Conservation (phyloP, 225 moss, liverwort and hornwort species). For the Straminergon stramineum region DNA sequence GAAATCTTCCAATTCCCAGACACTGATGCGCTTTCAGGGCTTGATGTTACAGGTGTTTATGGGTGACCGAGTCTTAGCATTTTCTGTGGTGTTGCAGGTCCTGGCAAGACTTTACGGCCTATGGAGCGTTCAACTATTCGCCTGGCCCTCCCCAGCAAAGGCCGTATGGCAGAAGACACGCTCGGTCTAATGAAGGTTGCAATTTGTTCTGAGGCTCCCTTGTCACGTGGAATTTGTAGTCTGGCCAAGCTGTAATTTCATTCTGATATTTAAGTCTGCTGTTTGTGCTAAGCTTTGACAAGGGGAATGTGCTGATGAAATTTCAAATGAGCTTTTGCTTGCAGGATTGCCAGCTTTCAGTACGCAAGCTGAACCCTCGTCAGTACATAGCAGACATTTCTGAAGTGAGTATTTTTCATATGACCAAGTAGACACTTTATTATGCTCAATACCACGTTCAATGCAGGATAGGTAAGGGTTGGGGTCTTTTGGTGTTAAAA, state of each 20-base stretch:
- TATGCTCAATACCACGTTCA: neutral
- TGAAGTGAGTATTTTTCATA: slow-evolving; percentile 30
- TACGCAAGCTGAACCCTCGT: slow-evolving; percentile 77
- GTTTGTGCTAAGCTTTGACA: neutral
- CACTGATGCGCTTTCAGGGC: neutral
- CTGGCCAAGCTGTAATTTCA: neutral
- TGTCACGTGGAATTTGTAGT: neutral
- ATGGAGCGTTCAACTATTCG: slow-evolving; percentile 53
- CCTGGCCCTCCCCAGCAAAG: slow-evolving; percentile 89
- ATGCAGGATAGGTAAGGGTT: neutral
- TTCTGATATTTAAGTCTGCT: neutral
- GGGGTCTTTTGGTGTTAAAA: neutral
- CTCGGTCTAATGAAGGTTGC: slow-evolving; percentile 62
- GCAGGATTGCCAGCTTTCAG: slow-evolving; percentile 88
- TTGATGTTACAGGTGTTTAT: neutral
- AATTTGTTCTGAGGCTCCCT: neutral
- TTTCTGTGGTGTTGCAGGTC: slow-evolving; percentile 8
- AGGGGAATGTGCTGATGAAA: neutral
- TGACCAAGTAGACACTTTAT: neutral
- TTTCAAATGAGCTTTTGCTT: neutral
- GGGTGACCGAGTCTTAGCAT: neutral
- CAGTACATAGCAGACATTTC: slow-evolving; percentile 93
- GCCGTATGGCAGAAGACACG: slow-evolving; percentile 89
- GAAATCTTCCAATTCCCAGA: neutral
- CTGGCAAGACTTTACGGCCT: neutral